Base-by-base conservation (phyloP, 2,329 filamentous ascomycete genomes). In the Xylariaceae sp. region DNA sequence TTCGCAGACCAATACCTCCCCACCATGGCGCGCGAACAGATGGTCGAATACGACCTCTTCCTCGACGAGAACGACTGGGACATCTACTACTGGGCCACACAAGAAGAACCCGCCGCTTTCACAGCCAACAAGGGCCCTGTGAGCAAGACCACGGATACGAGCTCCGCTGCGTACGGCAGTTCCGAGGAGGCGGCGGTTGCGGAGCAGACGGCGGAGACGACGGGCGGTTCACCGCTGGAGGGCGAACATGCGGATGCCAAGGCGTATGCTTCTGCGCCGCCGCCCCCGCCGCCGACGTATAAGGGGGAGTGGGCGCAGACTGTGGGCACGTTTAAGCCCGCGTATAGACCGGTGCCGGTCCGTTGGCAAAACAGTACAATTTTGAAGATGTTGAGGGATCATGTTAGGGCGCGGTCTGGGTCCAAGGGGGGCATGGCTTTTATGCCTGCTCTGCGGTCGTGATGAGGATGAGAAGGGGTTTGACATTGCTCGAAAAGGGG, bases 41-140 rank as follows among this genome's bases (percentile, higher is more conserved):
- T 97, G 68, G 76, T 83, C 68, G 85, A 96, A 75, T 97, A 94
- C 78, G 93, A 97, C 74, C 79, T 82, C 34, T 95, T 99, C 79
- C 86, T 99, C 58, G 94, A 99, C 75, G 94, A 99, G 78, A 99
- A 99, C 76, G 94, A 99, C 78, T 99, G 94, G 94, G 94, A 99
- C 74, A 97, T 99, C 63, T 99, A 99, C 81, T 99, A 99, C 82
- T 99, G 94, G 94, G 91, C 90, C 2, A 99, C 94, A 13, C 94
- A 99, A 75, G 86, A 91, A 68, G 81, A 87, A 10, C 77, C 82
- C 3, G 77, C 80, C 1, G 82, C 55, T 57, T 52, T 58, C 54
- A 53, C 61, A 56, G 57, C 62, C 10, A 42, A 13, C 37, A 42
- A 42, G 9, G 57, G 56, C 70, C 59, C 63, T 66, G n/a, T 65